Evolutionary conservation across 352 stramenopile species (phyloP).

Genomic region (Globisporangium solare): DNA sequence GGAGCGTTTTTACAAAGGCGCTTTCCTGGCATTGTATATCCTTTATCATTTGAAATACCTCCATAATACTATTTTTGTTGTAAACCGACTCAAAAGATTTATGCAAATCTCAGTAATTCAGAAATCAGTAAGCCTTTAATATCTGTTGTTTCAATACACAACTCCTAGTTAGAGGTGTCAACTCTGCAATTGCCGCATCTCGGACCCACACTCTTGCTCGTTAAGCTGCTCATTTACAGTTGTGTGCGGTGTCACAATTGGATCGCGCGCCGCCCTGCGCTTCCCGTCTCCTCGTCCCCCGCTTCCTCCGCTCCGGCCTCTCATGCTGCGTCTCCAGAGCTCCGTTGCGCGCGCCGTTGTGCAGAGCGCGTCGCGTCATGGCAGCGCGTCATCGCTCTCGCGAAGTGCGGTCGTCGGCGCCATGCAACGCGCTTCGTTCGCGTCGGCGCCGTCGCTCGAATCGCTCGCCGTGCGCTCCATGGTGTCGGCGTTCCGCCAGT

Average conservation of each 20-base stretch:
- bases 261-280: background rate
- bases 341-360: constrained; percentile 20
- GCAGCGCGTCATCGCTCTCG: background rate
- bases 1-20: no score
- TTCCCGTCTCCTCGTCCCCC: background rate
- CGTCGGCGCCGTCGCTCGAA: constrained; percentile 46
- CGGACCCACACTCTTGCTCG: no score
- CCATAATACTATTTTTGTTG: no score
- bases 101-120: no score
- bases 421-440: constrained; percentile 15
- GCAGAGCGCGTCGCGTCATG: constrained; percentile 15
- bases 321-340: constrained; percentile 61
- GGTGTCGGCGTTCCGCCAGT: constrained; percentile 66
- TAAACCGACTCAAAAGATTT: no score
- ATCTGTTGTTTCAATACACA: no score
- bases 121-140: no score
- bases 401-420: background rate
- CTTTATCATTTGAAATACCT: no score
- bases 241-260: background rate
- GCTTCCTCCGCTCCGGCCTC: no score
- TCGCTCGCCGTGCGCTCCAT: constrained; percentile 62
- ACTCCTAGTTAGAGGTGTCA: background rate
- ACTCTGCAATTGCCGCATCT: background rate
- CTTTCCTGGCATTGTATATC: no score
- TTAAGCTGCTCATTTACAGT: background rate